A percentile compares a stretch with the other conserved stretches of the same genome.
These are phyloP conservation scores for Alternaria sp. DNA, from an alignment of 2,329 filamentous ascomycete species.

Conservation along the genomic window DNA sequence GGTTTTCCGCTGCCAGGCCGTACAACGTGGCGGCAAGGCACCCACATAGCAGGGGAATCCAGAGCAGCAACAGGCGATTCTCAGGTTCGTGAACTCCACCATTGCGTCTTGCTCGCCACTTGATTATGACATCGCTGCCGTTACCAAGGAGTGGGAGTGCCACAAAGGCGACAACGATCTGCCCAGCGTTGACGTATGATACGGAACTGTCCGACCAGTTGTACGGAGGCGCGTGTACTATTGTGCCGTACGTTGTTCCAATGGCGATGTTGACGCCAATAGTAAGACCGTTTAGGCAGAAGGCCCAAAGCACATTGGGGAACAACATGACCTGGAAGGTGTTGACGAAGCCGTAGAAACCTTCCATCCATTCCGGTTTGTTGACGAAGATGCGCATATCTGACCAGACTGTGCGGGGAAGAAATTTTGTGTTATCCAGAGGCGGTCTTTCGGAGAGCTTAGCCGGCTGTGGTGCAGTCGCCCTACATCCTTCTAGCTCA, in stretches of 20 bases:
- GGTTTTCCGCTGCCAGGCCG: conserved; percentile 38
- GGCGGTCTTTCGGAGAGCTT: conserved; percentile 13
- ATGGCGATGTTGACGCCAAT: conserved; percentile 32
- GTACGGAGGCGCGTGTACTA: conserved; percentile 24
- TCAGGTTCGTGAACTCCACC: conserved; percentile 48
- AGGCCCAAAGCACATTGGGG: conserved; percentile 31
- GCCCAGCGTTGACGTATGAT: conserved; percentile 28
- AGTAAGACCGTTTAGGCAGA: conserved; percentile 27
- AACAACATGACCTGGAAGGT: conserved; percentile 39
- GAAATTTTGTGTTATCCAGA: conserved; percentile 48
- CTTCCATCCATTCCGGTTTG: conserved; percentile 48
- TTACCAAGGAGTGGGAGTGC: conserved; percentile 32
- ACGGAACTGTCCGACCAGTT: conserved; percentile 21
- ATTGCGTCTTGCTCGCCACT: conserved; percentile 42
- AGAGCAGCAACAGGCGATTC: conserved; percentile 48
- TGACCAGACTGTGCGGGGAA: conserved; percentile 45
- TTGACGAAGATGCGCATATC: conserved; percentile 52
- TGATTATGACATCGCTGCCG: conserved; percentile 43
- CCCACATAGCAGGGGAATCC: conserved; percentile 48
- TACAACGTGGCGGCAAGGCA: conserved; percentile 26
- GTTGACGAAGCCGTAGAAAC: conserved; percentile 32
- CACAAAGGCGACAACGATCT: conserved; percentile 42
- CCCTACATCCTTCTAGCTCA: not conserved
- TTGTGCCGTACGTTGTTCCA: conserved; percentile 25
- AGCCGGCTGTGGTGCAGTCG: not conserved